phyloP scores from a whole-genome alignment of 75 land plant genomes.

The Cunninghamia lanceolata region DNA sequence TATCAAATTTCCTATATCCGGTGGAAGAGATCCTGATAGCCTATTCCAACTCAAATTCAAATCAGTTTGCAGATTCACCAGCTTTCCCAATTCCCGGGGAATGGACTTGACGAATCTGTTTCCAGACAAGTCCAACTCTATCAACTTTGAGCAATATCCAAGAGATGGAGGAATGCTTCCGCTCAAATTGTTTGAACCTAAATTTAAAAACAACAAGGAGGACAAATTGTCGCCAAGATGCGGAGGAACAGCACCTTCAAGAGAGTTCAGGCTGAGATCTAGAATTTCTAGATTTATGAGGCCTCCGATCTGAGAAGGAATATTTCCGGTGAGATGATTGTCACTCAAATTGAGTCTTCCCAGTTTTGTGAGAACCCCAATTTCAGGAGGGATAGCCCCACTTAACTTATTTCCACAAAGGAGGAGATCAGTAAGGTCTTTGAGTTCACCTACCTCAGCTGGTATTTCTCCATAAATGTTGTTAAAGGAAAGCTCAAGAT shows the following conservation, averaged over 20 bases:
- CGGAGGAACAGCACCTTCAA: not conserved
- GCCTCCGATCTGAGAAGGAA: not conserved
- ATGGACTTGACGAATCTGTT: not conserved
- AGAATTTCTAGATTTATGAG: not conserved
- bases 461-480: slow-evolving; percentile 13
- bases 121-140: not conserved
- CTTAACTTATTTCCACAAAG: slow-evolving; percentile 46
- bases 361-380: slow-evolving; percentile 41
- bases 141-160: not conserved
- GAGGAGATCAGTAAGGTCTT: slow-evolving; percentile 44
- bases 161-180: not conserved
- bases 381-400: slow-evolving; percentile 47
- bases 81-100: not conserved
- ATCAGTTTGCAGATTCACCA: not conserved
- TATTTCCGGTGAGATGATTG: not conserved
- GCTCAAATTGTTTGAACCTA: not conserved
- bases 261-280: not conserved
- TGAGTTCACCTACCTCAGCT: slow-evolving; percentile 54
- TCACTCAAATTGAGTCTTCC: slow-evolving; percentile 16
- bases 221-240: not conserved
- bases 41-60: not conserved
- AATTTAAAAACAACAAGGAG: not conserved
- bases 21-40: not conserved
- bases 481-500: slow-evolving; percentile 25
- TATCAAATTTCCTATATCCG: not conserved